Evolutionary conservation across 2,329 filamentous ascomycete species (phyloP).

Genomic region (Zymoseptoria pseudotritici): DNA sequence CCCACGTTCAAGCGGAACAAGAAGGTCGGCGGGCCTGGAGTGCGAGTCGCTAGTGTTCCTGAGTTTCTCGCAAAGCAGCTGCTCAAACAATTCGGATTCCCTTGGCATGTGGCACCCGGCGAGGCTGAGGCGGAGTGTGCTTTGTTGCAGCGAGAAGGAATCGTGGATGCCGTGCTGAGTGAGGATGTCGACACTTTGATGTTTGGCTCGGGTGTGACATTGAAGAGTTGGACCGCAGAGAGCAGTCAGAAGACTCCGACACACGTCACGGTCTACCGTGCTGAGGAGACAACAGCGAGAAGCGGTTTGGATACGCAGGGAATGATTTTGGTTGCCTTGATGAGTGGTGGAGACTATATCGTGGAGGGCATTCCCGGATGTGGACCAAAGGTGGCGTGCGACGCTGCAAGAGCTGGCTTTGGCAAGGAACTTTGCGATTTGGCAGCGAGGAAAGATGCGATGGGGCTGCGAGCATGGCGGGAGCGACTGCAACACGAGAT

Average conservation of each 20-base stretch:
- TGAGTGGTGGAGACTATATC: conserved; percentile 93
- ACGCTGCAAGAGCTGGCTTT: conserved; percentile 83
- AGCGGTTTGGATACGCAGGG: conserved; percentile 69
- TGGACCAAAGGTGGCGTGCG: conserved; percentile 79
- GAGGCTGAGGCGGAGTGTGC: conserved; percentile 97
- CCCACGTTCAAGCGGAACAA: conserved; percentile 86
- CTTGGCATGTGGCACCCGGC: conserved; percentile 77
- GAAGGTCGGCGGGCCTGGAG: conserved; percentile 50
- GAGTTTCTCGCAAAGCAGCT: conserved; percentile 74
- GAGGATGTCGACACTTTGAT: conserved; percentile 75
- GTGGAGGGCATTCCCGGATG: conserved; percentile 82
- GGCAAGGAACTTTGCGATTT: conserved; percentile 66
- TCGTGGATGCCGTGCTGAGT: conserved; percentile 89
- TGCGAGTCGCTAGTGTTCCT: conserved; percentile 58
- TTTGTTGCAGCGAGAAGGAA: conserved; percentile 66
- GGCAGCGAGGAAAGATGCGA: conserved; percentile 47
- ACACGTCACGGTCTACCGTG: conserved; percentile 76
- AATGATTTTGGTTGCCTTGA: conserved; percentile 88
- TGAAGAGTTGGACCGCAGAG: conserved; percentile 68
- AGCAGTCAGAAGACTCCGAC: conserved; percentile 62
- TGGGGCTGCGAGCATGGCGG: conserved; percentile 62
- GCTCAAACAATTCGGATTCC: conserved; percentile 77
- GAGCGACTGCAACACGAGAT: conserved; percentile 66
- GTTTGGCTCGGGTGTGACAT: conserved; percentile 16
- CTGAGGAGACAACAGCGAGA: conserved; percentile 46